These are phyloP conservation scores for Phytophthora fragariaefolia DNA, from an alignment of 352 stramenopile species.

Conservation along the genomic window DNA sequence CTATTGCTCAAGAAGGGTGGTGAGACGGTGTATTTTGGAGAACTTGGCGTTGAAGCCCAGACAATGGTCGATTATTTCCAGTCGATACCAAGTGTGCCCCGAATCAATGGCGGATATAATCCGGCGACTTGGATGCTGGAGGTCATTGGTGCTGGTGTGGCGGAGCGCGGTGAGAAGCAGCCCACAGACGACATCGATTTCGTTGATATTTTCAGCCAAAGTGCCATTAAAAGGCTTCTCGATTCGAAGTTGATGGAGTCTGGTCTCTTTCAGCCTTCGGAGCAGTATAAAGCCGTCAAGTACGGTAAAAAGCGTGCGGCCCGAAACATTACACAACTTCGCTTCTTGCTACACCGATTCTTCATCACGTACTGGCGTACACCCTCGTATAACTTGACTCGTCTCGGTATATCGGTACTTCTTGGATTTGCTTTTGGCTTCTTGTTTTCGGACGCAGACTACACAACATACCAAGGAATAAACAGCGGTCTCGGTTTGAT, in stretches of 20 bases:
- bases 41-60: slow-evolving; percentile 36
- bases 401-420: slow-evolving; percentile 68
- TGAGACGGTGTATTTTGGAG: slow-evolving; percentile 62
- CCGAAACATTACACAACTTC: slow-evolving; percentile 38
- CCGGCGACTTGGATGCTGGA: slow-evolving; percentile 73
- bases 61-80: slow-evolving; percentile 63
- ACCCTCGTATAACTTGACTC: slow-evolving; percentile 87
- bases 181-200: slow-evolving; percentile 33
- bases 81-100: slow-evolving; percentile 59
- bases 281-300: slow-evolving; percentile 15
- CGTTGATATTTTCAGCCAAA: slow-evolving; percentile 40
- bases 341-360: slow-evolving; percentile 58
- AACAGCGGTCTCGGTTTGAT: slow-evolving; percentile 79
- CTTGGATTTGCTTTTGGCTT: slow-evolving; percentile 84
- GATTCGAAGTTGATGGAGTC: slow-evolving; percentile 29
- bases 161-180: slow-evolving; percentile 40
- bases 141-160: slow-evolving; percentile 61
- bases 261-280: slow-evolving; percentile 39
- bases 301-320: slow-evolving; percentile 57
- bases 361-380: slow-evolving; percentile 68
- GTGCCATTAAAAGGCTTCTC: slow-evolving; percentile 30
- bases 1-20: slow-evolving; percentile 82
- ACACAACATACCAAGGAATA: slow-evolving; percentile 52
- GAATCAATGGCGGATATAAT: slow-evolving; percentile 72
- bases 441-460: slow-evolving; percentile 57